Evolutionary conservation across 208 protist species (phyloP), one percentile per base, ranked within the genome.

Genomic region (Novymonas esmeraldas): DNA sequence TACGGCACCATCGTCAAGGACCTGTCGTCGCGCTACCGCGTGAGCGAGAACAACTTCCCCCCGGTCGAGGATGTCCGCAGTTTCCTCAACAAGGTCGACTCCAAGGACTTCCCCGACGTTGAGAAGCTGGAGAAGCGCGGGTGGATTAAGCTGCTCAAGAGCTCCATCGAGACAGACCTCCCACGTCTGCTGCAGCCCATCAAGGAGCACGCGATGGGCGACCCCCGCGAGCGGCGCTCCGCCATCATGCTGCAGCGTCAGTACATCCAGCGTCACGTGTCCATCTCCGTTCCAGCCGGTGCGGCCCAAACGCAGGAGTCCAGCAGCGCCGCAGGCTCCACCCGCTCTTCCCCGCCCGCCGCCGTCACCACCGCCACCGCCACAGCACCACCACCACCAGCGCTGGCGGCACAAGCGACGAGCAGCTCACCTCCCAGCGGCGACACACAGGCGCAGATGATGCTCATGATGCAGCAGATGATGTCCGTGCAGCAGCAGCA

Each of bases 161-260:
- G 63, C 31, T 66, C 72, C 48, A 76, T 92, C 11, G 87, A 96
- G 6, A 48, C 50, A 28, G 83, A 93, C 28, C 73, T 96, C 20
- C 88, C 91, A 7, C 71, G 45, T 52, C 64, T 96, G 42, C 74
- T 96, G 36, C 76, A 90, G 44, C 89, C 89, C 1, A 74, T 93
- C 31, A 88, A 93, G 65, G 54, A 85, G 42, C 68, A 68, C 64
- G 22, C 54, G 2, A 70, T 87, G 34, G 63, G 67, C 6, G 87
- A 93, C 50, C 87, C 88, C 20, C 79, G 80, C 31, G 62, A 79
- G 48, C 79, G 64, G 22, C 72, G 68, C 14, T 34, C 33, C 26
- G 50, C 69, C 18, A 78, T 70, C 33, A 33, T 59, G 34, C 29
- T 66, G 18, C 34, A 73, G 34, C 61, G 59, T 18, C n/a, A 52